Percentiles rank a stretch among this genome's conserved stretches.
These are phyloP conservation scores for Cercophora samala DNA, from an alignment of 495 filamentous ascomycete genomes.

Conservation along the genomic window DNA sequence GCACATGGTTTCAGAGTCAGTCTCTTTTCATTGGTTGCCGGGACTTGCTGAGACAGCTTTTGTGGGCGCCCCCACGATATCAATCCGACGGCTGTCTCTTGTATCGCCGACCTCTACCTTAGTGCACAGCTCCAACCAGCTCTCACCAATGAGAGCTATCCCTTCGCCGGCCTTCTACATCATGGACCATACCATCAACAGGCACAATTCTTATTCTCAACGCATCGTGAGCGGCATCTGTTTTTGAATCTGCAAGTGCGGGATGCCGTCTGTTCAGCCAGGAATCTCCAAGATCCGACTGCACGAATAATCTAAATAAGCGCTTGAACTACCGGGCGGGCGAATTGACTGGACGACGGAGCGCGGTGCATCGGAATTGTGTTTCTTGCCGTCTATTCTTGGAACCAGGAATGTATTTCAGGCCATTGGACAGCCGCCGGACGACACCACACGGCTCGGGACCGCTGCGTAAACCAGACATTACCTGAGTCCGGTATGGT, in stretches of 20 bases:
- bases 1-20: conserved; percentile 6
- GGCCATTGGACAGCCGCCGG: conserved; percentile 1
- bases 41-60: neutral
- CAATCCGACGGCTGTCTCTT: neutral
- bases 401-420: conserved; percentile 17
- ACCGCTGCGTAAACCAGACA: neutral
- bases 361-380: conserved; percentile 18
- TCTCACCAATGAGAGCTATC: neutral
- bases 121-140: neutral
- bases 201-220: neutral
- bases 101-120: neutral
- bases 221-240: neutral
- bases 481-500: neutral
- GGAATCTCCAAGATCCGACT: neutral
- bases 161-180: neutral
- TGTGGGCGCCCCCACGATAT: neutral
- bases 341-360: conserved; percentile 19
- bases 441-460: conserved; percentile 1
- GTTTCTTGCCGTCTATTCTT: neutral
- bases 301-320: conserved; percentile 26
- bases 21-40: neutral
- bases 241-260: neutral
- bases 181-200: neutral
- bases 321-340: conserved; percentile 12
- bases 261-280: neutral